Conservation (phyloP, 257 asterid species). For the Cynanchum wilfordii region DNA sequence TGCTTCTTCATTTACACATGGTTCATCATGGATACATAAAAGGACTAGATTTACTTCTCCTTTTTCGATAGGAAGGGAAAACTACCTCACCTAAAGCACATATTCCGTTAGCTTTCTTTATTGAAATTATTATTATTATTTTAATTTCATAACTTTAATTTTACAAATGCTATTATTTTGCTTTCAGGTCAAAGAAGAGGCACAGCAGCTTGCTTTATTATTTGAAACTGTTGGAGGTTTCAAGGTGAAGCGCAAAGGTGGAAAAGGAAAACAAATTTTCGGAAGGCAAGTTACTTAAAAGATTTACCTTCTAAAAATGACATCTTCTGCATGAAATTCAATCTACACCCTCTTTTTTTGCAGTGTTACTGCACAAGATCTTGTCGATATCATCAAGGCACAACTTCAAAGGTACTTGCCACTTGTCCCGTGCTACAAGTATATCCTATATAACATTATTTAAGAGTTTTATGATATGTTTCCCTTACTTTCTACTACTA, state of each 20-base stretch:
- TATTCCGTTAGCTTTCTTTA: neutral
- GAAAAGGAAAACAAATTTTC: slow-evolving; percentile 89
- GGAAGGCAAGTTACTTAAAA: slow-evolving; percentile 51
- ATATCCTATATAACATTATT: neutral
- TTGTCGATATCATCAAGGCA: slow-evolving; percentile 92
- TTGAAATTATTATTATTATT: neutral
- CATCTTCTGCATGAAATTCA: neutral
- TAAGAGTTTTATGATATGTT: neutral
- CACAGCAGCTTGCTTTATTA: slow-evolving; percentile 75
- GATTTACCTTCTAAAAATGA: slow-evolving; percentile 3
- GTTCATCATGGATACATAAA: neutral
- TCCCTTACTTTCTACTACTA: neutral
- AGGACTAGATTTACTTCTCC: neutral
- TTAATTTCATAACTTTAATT: neutral
- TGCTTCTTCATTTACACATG: neutral
- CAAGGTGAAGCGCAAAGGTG: slow-evolving; percentile 98
- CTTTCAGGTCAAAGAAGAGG: slow-evolving; percentile 86
- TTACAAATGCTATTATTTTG: neutral
- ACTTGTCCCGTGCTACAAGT: slow-evolving; percentile 1
- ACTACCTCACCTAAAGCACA: neutral
- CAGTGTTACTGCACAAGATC: slow-evolving; percentile 97
- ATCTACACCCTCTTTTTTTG: slow-evolving; percentile 11
- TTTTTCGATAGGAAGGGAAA: neutral
- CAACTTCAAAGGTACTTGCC: slow-evolving; percentile 79
- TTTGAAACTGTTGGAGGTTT: slow-evolving; percentile 97